phyloP scores from a whole-genome alignment of 116 monocot genomes.

The Cymodocea nodosa region DNA sequence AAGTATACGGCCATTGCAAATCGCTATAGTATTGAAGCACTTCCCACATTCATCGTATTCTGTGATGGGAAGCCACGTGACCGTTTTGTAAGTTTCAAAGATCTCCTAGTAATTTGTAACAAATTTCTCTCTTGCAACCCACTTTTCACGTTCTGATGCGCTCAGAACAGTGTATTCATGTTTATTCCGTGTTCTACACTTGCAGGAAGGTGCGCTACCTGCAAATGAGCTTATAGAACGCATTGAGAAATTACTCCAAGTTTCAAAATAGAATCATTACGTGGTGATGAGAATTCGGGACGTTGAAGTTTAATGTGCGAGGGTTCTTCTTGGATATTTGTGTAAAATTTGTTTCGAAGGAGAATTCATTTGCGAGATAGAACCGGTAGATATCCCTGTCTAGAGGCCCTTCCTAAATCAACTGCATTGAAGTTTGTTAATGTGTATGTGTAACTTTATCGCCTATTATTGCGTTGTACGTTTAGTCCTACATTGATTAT shows the following conservation, averaged over 20 bases:
- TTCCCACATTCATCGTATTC: conserved; percentile 92
- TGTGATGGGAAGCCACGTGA: conserved; percentile 71
- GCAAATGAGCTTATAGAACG: conserved; percentile 16
- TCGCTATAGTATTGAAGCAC: conserved; percentile 57
- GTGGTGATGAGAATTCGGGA: too few species aligned
- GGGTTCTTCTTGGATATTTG: too few species aligned
- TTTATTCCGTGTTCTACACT: neutral
- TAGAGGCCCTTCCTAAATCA: too few species aligned
- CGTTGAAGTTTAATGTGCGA: too few species aligned
- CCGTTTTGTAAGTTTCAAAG: conserved; percentile 62
- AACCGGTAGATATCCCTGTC: too few species aligned
- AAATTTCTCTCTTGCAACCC: neutral
- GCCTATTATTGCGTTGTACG: too few species aligned
- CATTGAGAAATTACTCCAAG: conserved; percentile 18
- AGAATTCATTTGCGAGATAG: too few species aligned
- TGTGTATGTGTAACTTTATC: too few species aligned
- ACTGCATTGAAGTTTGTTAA: too few species aligned
- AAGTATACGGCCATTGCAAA: conserved; percentile 61
- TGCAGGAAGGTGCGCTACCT: conserved; percentile 47
- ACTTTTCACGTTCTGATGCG: neutral
- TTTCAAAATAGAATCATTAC: conserved; percentile 3
- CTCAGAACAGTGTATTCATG: neutral
- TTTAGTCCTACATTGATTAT: too few species aligned
- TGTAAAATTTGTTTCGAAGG: too few species aligned
- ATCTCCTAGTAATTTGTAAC: neutral